Base-by-base conservation (phyloP, 164 flowering plant species). In the Berberis vulgaris region DNA sequence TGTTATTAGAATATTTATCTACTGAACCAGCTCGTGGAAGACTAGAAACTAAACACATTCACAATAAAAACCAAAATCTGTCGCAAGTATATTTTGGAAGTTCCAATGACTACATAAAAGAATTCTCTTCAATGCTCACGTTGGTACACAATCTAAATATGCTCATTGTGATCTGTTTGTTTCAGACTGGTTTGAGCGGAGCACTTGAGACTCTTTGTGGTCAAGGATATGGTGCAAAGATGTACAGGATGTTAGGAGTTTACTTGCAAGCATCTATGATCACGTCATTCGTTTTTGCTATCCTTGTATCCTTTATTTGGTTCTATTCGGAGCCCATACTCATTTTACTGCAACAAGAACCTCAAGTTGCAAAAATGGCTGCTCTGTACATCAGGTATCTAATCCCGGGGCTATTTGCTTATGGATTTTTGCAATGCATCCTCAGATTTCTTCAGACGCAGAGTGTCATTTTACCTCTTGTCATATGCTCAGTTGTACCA, bases 161-260 rank as follows among this genome's bases (percentile, higher is more conserved):
- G 11, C n/a, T 57, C 45, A 2, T 62, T 74, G 57, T 26, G 26
- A 26, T 26, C 26, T 26, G 26, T 26, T 26, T 26, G 26, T 53
- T 74, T 10, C 76, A 88, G 96, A 68, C 77, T 50, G 97, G 97
- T 13, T 69, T 85, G 45, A 89, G 96, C 74, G 96, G 98, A 43
- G 98, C 89, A 55, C 82, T 91, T 0, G 96, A 92, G 73, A 92
- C 98, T 8, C 83, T 88, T 2, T 89, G 98, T 56, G 97, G 97
- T 8, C 97, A 89, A 88, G 96, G 80, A 60, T 89, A 71, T 65
- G 97, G 97, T 1, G 97, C 97, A 44, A 75, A 76, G 67, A 0
- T 69, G 13, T 89, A 86, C 69, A 70, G 81, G 59, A 76, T 78
- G 84, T 26, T 92, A 63, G 98, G 98, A 13, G 76, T 92, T 56